These are phyloP conservation scores for Podila horticola DNA, from an alignment of 192 early-diverging fungal species.

Conservation along the genomic window DNA sequence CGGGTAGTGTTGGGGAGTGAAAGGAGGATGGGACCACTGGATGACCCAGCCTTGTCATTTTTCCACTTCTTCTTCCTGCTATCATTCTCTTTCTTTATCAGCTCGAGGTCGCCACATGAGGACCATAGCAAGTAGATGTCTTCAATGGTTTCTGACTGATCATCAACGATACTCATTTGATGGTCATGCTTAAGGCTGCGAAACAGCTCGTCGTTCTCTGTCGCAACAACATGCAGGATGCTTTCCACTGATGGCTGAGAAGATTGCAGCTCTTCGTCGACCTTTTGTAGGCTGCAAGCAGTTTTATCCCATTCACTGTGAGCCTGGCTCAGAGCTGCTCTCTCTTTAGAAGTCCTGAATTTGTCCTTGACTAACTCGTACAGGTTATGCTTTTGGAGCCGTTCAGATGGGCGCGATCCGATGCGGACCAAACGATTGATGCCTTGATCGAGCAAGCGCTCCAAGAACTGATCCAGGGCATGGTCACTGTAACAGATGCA, in stretches of 20 bases:
- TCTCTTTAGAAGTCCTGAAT: background rate
- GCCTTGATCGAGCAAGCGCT: conserved; percentile 56
- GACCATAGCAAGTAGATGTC: too few relatives aligned
- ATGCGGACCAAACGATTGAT: conserved; percentile 58
- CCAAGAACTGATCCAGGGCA: conserved; percentile 38
- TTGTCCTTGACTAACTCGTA: conserved; percentile 11
- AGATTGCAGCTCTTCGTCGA: conserved; percentile 1
- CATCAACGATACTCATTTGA: too few relatives aligned
- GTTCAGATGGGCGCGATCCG: conserved; percentile 51
- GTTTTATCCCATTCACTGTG: background rate
- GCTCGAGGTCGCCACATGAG: too few relatives aligned
- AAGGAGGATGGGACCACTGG: conserved; percentile 2
- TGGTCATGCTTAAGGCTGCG: too few relatives aligned
- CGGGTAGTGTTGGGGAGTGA: background rate
- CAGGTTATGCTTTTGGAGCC: conserved; percentile 24
- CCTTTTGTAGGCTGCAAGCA: background rate
- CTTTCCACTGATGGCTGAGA: background rate
- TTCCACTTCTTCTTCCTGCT: background rate
- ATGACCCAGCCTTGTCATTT: background rate
- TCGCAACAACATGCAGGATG: background rate
- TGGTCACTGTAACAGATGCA: too few relatives aligned
- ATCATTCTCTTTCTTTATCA: too few relatives aligned
- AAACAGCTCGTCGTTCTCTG: background rate
- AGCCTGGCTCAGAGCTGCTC: background rate
- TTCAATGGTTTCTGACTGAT: too few relatives aligned